phyloP scores from a whole-genome alignment of 345 rosid genomes.

The Pseudoturritis turrita region DNA sequence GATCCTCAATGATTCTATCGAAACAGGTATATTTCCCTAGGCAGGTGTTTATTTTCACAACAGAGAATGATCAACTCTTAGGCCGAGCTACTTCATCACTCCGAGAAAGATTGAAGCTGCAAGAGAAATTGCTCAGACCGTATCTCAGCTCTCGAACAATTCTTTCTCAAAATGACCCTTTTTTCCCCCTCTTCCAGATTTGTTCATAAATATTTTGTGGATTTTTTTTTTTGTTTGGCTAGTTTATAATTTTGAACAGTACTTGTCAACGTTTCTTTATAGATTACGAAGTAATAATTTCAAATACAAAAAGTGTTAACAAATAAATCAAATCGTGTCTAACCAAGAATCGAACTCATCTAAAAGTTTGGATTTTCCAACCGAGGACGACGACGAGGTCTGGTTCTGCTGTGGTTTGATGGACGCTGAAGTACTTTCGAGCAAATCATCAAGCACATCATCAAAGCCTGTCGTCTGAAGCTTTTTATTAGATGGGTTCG shows the following conservation, averaged over 20 bases:
- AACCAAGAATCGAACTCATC: constrained; percentile 90
- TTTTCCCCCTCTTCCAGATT: too few species aligned
- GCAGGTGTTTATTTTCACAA: not conserved
- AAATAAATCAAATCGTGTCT: constrained; percentile 51
- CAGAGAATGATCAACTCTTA: not conserved
- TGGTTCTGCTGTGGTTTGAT: constrained; percentile 29
- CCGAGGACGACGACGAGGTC: constrained; percentile 34
- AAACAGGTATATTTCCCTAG: constrained; percentile 7
- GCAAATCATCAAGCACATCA: constrained; percentile 55
- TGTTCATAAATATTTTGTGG: too few species aligned
- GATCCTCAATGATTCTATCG: not conserved
- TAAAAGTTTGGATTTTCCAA: constrained; percentile 45
- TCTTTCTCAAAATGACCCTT: too few species aligned
- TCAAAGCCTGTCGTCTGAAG: constrained; percentile 25
- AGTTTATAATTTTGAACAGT: too few species aligned
- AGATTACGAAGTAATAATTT: not conserved
- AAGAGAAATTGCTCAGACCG: too few species aligned
- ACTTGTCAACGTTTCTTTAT: not conserved
- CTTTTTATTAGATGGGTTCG: not conserved
- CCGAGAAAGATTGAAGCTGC: too few species aligned
- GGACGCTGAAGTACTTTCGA: constrained; percentile 43
- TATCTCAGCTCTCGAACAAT: too few species aligned
- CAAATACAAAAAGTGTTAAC: not conserved
- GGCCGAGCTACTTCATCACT: too few species aligned
- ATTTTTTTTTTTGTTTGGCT: too few species aligned